Conservation (phyloP, 345 rosid species). For the Ricinus communis region DNA sequence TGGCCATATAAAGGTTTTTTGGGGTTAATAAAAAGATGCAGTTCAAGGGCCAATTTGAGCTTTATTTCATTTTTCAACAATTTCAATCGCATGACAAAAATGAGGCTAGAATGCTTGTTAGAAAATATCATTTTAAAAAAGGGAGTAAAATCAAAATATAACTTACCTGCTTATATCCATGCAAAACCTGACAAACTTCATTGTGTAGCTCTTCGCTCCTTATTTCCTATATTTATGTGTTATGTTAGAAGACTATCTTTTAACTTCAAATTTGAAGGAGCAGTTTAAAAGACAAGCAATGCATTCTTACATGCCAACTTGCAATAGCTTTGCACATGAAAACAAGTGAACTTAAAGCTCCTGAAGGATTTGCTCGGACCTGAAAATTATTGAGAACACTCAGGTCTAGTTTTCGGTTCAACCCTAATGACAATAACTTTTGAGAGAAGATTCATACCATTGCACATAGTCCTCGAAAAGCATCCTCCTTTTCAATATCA, state of each 20-base stretch:
- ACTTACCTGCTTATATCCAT: constrained; percentile 85
- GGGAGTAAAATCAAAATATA: not conserved
- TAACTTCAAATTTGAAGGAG: not conserved
- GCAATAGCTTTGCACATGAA: constrained; percentile 88
- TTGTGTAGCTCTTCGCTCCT: constrained; percentile 75
- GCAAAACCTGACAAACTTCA: constrained; percentile 88
- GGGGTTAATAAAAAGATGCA: no score
- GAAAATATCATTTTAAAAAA: not conserved
- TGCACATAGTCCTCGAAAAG: constrained; percentile 95
- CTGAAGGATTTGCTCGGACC: constrained; percentile 91
- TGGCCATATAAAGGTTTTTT: no score
- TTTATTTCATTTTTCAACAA: no score
- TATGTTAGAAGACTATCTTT: constrained; percentile 2
- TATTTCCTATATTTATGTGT: constrained; percentile 57
- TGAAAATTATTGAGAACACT: constrained; percentile 30
- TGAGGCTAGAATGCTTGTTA: not conserved
- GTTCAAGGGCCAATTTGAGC: not conserved
- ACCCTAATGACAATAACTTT: not conserved
- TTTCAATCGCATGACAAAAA: not conserved
- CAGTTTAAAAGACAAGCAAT: not conserved
- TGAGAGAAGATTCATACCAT: constrained; percentile 50
- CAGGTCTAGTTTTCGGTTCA: constrained; percentile 5
- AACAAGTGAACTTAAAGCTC: constrained; percentile 84
- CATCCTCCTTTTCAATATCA: constrained; percentile 98
- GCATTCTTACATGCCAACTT: constrained; percentile 87